Base-by-base conservation (phyloP, 768 basidiomycete species). In the Phlebiopsis gigantea region DNA sequence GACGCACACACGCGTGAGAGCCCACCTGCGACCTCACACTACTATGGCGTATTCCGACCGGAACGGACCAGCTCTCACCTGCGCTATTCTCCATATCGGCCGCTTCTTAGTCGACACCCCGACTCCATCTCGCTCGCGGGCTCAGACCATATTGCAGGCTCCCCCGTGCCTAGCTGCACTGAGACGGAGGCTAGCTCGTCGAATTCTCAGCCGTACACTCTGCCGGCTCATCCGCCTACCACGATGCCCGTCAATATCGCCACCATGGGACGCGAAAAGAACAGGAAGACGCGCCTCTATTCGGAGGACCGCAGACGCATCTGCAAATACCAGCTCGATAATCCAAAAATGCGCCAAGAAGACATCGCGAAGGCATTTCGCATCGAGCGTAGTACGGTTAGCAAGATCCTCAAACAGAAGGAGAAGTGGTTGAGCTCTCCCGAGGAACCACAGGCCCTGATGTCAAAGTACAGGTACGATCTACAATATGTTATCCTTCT, bases 361-460 rank as follows among this genome's bases (percentile, higher is more conserved):
- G 89, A 92, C 66, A 91, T 95, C 63, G 93, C 87, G 4, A 74
- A 75, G 10, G 72, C 74, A 29, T 94, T 87, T 67, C 81, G 82
- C 49, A 87, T 93, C 58, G 93, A 95, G 66, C 84, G 93, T 52
- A 93, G 90, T 72, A 95, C 93, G n/a, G 87, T 95, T 69, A 90
- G 88, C 72, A 94, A 95, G 73, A 93, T 93, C 60, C 77, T 94
- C 62, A 93, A 93, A 70, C 74, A 87, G 65, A 91, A 88, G 71
- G 77, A 78, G n/a, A 82, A 83, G 61, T 95, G 91, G 92, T 73
- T 93, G 66, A 83, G 79, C 61, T 77, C 88, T 41, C 77, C 79
- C 14, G 79, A 79, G 55, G 79, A 83, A 64, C 80, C 80, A 57
- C 77, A 75, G 57, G 74, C 81, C 58, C 77, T 78, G 51, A 75